Evolutionary conservation across 768 basidiomycete genomes (phyloP), one percentile per base, ranked within the genome.

Genomic region (Hortiboletus flavorubellus): DNA sequence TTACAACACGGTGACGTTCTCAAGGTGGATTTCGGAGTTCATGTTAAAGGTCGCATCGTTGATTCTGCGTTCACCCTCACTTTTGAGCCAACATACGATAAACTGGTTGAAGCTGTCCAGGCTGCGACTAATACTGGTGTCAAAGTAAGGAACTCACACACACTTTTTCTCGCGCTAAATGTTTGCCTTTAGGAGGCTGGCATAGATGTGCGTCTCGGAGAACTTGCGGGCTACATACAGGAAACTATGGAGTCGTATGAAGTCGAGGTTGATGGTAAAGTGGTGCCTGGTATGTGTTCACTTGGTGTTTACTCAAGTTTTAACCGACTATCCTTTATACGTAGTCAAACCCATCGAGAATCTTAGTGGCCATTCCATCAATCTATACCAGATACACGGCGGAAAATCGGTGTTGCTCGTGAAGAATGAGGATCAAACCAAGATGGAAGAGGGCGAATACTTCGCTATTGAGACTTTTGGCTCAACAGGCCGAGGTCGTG

Each of bases 221-320:
- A 98, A 68, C 79, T 99, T 33, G 97, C 86, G 3, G 93, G 85
- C 0, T 81, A 82, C 48, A 95, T 98, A 51, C 96, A 99, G 71
- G 97, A 99, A 69, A 95, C 93, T 2, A 99, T 99, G 97, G 94
- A 98, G 67, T 93, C 91, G 1, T 98, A 98, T 65, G 97, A 98
- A 68, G 96, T 99, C 11, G 92, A 93, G 64, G 83, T 95, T n/a
- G 81, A 82, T 14, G 87, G 91, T 23, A 92, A 93, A 64, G 78
- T 86, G 8, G 78, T 85, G 60, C 93, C 88, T 47, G 92, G 93
- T 93, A 58, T 12, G 57, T 51, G 40, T 52, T 42, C 12, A 45
- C 43, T 51, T 50, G 18, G 41, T 21, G 21, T 45, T 29, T 12
- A 7, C 38, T 49, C 30, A 16, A 18, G 38, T 26, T 29, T 56